phyloP scores from a whole-genome alignment of 169 alveolate genomes.

The Cryptosporidium viatorum region DNA sequence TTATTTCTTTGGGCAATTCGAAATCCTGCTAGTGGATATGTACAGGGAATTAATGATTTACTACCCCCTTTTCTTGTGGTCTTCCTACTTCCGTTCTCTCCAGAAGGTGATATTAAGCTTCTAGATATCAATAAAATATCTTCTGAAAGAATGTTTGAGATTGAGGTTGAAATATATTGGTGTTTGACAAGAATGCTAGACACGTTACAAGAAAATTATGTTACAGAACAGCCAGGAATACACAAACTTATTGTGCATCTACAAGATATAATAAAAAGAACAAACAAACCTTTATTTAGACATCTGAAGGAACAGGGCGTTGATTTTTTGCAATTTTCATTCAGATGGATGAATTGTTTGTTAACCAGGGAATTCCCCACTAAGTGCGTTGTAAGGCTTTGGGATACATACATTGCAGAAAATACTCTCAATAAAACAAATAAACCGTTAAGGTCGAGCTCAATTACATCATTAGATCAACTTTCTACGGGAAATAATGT shows the following conservation, averaged over 20 bases:
- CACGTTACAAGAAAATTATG: slow-evolving; percentile 92
- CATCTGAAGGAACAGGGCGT: slow-evolving; percentile 83
- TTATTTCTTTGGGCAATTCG: slow-evolving; percentile 92
- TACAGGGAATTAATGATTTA: slow-evolving; percentile 94
- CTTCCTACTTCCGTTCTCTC: slow-evolving; percentile 77
- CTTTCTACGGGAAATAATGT: slow-evolving; percentile 31
- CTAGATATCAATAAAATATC: slow-evolving; percentile 59
- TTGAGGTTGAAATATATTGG: slow-evolving; percentile 92
- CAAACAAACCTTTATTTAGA: slow-evolving; percentile 85
- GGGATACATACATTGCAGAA: slow-evolving; percentile 93
- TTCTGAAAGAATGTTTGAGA: slow-evolving; percentile 82
- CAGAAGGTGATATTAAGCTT: slow-evolving; percentile 73
- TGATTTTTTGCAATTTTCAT: slow-evolving; percentile 86
- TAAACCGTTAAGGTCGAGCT: slow-evolving; percentile 39
- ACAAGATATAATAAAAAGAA: slow-evolving; percentile 90
- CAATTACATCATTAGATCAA: slow-evolving; percentile 53
- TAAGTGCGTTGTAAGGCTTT: slow-evolving; percentile 83
- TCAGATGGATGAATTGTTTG: slow-evolving; percentile 88
- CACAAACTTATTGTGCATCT: slow-evolving; percentile 87
- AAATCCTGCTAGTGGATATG: slow-evolving; percentile 95
- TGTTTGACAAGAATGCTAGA: slow-evolving; percentile 90
- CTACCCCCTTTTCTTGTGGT: slow-evolving; percentile 86
- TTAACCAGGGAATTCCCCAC: slow-evolving; percentile 69
- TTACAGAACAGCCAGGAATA: slow-evolving; percentile 94
- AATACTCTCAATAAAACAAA: slow-evolving; percentile 62